Evolutionary conservation across 1,284 basidiomycete species (phyloP).

Genomic region (Cutaneotrichosporon mucoides): DNA sequence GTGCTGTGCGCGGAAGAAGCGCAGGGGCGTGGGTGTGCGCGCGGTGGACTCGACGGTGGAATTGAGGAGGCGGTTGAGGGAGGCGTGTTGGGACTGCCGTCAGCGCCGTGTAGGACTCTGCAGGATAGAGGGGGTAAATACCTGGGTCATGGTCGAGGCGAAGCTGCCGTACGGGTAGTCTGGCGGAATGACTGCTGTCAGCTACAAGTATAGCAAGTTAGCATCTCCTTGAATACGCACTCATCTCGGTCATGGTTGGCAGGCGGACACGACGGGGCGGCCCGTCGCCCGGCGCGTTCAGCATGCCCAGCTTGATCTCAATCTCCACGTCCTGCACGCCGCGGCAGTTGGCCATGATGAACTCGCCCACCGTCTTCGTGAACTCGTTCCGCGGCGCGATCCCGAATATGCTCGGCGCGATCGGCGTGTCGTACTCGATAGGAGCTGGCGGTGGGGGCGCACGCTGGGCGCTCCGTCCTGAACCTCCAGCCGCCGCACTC

Average conservation of each 20-base stretch:
- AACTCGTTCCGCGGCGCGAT: slow-evolving; percentile 93
- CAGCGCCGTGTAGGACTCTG: slow-evolving; percentile 4
- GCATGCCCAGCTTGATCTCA: slow-evolving; percentile 86
- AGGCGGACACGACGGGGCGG: slow-evolving; percentile 53
- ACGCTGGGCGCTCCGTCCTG: neutral
- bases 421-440: slow-evolving; percentile 4
- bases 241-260: slow-evolving; percentile 80
- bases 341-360: slow-evolving; percentile 56
- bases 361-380: slow-evolving; percentile 85
- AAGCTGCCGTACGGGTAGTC: slow-evolving; percentile 58
- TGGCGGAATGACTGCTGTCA: slow-evolving; percentile 55
- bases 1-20: slow-evolving; percentile 73
- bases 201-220: slow-evolving; percentile 18
- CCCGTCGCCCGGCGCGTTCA: slow-evolving; percentile 56
- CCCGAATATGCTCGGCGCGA: slow-evolving; percentile 84
- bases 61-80: slow-evolving; percentile 82
- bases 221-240: slow-evolving; percentile 55
- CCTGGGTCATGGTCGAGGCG: slow-evolving; percentile 84
- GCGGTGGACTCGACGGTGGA: slow-evolving; percentile 52
- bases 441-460: neutral
- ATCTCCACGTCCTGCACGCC: slow-evolving; percentile 58
- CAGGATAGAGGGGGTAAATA: slow-evolving; percentile 48
- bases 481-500: neutral
- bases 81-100: slow-evolving; percentile 70
- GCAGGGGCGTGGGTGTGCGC: slow-evolving; percentile 59